Conservation (phyloP, 768 basidiomycete species). For the Russula vinacea region DNA sequence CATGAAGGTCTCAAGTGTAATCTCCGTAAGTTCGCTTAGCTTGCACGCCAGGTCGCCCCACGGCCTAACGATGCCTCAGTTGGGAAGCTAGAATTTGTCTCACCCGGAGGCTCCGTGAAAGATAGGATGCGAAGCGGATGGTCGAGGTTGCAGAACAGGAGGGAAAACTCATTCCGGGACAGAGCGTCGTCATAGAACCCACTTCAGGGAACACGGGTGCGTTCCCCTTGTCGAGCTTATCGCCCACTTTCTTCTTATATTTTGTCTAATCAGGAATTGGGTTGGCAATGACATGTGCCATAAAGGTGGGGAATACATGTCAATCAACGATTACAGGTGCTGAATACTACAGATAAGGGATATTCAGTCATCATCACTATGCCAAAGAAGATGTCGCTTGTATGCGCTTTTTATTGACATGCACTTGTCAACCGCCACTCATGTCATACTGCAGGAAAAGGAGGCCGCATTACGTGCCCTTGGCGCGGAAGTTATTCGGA, state of each 20-base stretch:
- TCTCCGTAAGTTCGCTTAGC: conserved; percentile 58
- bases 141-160: conserved; percentile 89
- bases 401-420: conserved; percentile 35
- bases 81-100: conserved; percentile 87
- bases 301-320: conserved; percentile 63
- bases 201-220: conserved; percentile 94
- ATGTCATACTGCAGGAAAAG: conserved; percentile 62
- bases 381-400: conserved; percentile 92
- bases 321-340: conserved; percentile 39
- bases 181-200: conserved; percentile 92
- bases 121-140: conserved; percentile 95
- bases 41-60: background rate
- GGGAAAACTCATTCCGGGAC: conserved; percentile 78
- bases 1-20: conserved; percentile 83
- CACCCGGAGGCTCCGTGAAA: conserved; percentile 91
- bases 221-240: conserved; percentile 24
- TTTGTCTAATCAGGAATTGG: conserved; percentile 57
- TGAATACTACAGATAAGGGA: conserved; percentile 70
- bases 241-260: background rate
- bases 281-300: conserved; percentile 86
- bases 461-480: conserved; percentile 87
- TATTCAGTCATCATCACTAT: conserved; percentile 87
- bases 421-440: background rate
- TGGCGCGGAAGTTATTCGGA: conserved; percentile 92
- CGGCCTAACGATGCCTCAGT: conserved; percentile 44